These are phyloP conservation scores for Sphagnum tenellum DNA, from an alignment of 225 moss, liverwort and hornwort genomes.

Conservation along the genomic window DNA sequence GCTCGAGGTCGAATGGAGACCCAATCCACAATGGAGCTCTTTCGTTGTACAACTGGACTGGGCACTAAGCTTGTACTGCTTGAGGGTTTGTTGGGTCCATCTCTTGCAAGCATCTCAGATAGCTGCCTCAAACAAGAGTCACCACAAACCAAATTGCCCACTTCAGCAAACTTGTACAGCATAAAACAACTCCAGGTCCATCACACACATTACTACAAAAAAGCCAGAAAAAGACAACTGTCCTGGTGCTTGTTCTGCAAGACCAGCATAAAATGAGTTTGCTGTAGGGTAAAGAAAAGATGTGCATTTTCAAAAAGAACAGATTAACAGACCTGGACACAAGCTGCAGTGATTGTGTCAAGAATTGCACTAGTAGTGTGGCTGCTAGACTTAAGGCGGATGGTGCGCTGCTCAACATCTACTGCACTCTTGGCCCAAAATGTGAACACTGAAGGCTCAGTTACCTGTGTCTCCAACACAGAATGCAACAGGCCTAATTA, in stretches of 20 bases:
- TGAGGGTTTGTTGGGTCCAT: conserved; percentile 37
- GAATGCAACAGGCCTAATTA: neutral
- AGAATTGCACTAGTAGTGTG: conserved; percentile 76
- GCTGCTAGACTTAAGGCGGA: conserved; percentile 71
- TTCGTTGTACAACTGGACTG: conserved; percentile 33
- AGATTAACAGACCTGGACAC: conserved; percentile 60
- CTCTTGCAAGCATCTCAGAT: conserved; percentile 85
- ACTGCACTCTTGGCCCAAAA: conserved; percentile 98
- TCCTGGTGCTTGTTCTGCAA: no score
- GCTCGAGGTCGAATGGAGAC: conserved; percentile 68
- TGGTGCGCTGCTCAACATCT: conserved; percentile 83
- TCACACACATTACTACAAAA: no score
- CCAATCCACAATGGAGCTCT: conserved; percentile 81
- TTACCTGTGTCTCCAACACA: conserved; percentile 34
- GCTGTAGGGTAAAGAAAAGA: neutral
- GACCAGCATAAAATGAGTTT: no score
- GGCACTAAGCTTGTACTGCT: conserved; percentile 16
- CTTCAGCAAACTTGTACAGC: no score
- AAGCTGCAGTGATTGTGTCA: conserved; percentile 93
- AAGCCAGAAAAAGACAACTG: no score
- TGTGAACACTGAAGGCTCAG: conserved; percentile 72
- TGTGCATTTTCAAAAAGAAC: neutral
- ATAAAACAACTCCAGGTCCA: no score
- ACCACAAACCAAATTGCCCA: no score
- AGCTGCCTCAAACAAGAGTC: conserved; percentile 25